phyloP scores from a whole-genome alignment of 2,329 filamentous ascomycete genomes.

The Scorias spongiosa region DNA sequence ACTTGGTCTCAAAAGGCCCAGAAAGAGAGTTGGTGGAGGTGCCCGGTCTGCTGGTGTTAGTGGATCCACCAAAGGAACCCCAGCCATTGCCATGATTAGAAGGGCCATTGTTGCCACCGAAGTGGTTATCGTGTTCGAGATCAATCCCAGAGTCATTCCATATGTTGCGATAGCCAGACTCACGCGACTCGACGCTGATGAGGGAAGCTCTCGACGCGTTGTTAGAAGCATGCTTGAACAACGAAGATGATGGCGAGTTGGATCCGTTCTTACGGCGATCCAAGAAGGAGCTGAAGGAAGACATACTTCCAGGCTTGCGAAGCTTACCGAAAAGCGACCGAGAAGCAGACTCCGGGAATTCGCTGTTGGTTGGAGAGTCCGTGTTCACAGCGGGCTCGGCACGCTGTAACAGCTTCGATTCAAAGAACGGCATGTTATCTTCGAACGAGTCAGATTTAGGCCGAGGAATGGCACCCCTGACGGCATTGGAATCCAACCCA shows the following conservation, averaged over 20 bases:
- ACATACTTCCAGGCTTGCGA: constrained; percentile 87
- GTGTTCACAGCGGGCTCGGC: constrained; percentile 63
- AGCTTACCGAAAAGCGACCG: constrained; percentile 81
- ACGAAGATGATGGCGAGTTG: constrained; percentile 51
- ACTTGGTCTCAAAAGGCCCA: constrained; percentile 47
- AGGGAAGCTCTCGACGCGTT: constrained; percentile 89
- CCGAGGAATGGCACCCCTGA: constrained; percentile 92
- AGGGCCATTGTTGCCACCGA: constrained; percentile 1
- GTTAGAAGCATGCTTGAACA: constrained; percentile 80
- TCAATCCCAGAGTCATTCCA: constrained; percentile 98
- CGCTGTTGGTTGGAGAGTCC: constrained; percentile 77
- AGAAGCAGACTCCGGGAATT: constrained; percentile 64
- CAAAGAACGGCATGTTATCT: constrained; percentile 89
- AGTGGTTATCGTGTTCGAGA: constrained; percentile 58
- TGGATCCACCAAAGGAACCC: constrained; percentile 24
- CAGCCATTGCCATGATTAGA: constrained; percentile 30
- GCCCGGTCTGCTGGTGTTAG: constrained; percentile 51
- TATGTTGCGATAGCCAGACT: constrained; percentile 88
- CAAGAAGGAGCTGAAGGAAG: constrained; percentile 88
- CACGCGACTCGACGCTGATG: constrained; percentile 87
- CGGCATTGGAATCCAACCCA: constrained; percentile 71
- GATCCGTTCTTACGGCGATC: constrained; percentile 90
- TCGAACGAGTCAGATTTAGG: constrained; percentile 98
- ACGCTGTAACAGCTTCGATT: constrained; percentile 90
- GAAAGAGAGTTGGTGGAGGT: constrained; percentile 46